Evolutionary conservation across 768 basidiomycete species (phyloP).

Genomic region (Termitomyces bulborhizus): DNA sequence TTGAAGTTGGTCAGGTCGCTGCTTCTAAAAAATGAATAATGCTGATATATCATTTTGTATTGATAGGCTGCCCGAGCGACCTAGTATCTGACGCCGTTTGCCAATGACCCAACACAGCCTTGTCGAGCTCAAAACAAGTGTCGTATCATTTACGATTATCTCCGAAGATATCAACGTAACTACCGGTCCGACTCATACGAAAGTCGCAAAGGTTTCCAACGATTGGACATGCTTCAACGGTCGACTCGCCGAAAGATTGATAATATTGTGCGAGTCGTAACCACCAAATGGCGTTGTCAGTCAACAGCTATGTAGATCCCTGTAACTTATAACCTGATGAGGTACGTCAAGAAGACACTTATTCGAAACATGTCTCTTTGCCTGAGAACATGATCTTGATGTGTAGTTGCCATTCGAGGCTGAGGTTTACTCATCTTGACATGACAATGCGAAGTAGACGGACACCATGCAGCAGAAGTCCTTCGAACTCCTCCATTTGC

Average conservation of each 20-base stretch:
- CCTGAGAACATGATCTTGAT: conserved; percentile 4
- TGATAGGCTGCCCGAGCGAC: too few relatives aligned
- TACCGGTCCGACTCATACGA: not conserved
- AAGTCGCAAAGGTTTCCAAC: not conserved
- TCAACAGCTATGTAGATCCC: not conserved
- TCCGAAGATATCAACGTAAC: not conserved
- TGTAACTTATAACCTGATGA: conserved; percentile 8
- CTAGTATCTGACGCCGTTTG: too few relatives aligned
- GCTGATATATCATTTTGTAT: too few relatives aligned
- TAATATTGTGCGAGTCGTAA: not conserved
- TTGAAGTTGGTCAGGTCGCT: too few relatives aligned
- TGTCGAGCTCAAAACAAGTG: not conserved
- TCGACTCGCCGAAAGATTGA: not conserved
- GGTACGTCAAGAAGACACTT: conserved; percentile 10
- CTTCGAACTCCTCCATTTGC: conserved; percentile 16
- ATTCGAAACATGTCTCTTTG: conserved; percentile 1
- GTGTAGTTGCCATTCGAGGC: conserved; percentile 5
- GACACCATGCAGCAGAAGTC: conserved; percentile 5
- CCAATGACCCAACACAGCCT: not conserved
- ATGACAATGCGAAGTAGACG: conserved; percentile 10
- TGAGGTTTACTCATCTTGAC: conserved; percentile 8
- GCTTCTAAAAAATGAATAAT: not conserved
- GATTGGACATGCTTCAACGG: not conserved
- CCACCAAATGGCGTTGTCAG: not conserved
- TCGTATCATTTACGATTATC: not conserved